Conservation (phyloP, 108 stramenopile species). For the Craspedostauros australis region DNA sequence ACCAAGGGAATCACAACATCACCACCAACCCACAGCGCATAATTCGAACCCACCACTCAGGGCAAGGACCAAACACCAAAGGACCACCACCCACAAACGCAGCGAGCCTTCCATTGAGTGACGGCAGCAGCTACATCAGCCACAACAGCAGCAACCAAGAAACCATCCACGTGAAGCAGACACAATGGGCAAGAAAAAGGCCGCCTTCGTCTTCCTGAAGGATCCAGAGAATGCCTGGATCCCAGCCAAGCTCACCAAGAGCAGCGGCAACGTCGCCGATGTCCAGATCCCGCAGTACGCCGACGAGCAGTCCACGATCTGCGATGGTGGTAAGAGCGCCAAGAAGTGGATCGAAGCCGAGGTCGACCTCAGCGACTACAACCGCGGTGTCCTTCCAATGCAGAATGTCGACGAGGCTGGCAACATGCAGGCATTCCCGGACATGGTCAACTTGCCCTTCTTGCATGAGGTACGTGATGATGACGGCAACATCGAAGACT, state of each 20-base stretch:
- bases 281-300: conserved; percentile 34
- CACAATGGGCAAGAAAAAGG: conserved; percentile 26
- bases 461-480: conserved; percentile 72
- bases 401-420: conserved; percentile 66
- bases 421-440: conserved; percentile 32
- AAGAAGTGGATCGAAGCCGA: conserved; percentile 45
- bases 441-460: conserved; percentile 85
- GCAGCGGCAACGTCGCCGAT: conserved; percentile 31
- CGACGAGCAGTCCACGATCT: conserved; percentile 30
- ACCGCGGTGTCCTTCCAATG: conserved; percentile 58
- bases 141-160: too few relatives aligned
- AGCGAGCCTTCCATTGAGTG: too few relatives aligned
- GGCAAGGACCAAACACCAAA: too few relatives aligned
- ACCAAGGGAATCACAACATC: too few relatives aligned
- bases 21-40: too few relatives aligned
- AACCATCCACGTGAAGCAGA: too few relatives aligned
- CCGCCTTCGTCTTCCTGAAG: conserved; percentile 55
- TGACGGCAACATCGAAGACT: too few relatives aligned
- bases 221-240: conserved; percentile 72
- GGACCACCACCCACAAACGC: too few relatives aligned
- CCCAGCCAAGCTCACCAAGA: conserved; percentile 48
- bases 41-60: too few relatives aligned
- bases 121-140: too few relatives aligned
- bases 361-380: conserved; percentile 36
- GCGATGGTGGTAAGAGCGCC: conserved; percentile 50